phyloP scores from a whole-genome alignment of 2,329 filamentous ascomycete genomes.

The Sordariomycetes sp. region DNA sequence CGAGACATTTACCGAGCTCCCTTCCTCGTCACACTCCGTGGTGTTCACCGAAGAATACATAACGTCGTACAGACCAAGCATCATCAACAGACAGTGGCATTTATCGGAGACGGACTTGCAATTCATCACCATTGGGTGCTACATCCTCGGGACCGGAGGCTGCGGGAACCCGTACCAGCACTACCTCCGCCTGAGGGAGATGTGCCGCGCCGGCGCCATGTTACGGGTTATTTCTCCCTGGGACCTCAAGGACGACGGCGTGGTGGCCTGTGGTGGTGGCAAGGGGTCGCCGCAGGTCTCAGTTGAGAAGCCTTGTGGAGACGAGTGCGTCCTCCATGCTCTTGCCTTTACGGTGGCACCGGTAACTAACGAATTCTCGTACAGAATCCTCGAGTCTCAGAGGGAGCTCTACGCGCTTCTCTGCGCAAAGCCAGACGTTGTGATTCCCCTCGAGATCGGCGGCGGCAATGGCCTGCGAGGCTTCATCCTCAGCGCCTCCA shows the following conservation, averaged over 20 bases:
- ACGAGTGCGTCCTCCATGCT: constrained; percentile 47
- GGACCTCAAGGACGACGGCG: constrained; percentile 33
- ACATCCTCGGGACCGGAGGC: constrained; percentile 47
- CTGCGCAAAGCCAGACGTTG: constrained; percentile 30
- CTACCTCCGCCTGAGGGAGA: constrained; percentile 35
- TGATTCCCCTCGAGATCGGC: constrained; percentile 54
- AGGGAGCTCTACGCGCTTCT: constrained; percentile 36
- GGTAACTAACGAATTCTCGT: constrained; percentile 22
- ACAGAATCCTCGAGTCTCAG: constrained; percentile 29
- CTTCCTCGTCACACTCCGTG: constrained; percentile 3
- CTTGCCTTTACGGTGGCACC: constrained; percentile 22
- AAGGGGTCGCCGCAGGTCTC: constrained; percentile 48
- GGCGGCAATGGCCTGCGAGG: constrained; percentile 50
- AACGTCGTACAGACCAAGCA: constrained; percentile 30
- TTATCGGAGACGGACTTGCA: constrained; percentile 42
- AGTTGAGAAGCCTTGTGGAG: constrained; percentile 44
- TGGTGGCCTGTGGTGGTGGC: constrained; percentile 41
- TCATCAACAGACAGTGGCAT: constrained; percentile 38
- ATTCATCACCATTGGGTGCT: constrained; percentile 44
- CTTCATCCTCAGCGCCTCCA: constrained; percentile 39
- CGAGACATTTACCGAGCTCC: neutral
- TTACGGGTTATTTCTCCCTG: constrained; percentile 36
- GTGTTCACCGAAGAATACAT: constrained; percentile 17
- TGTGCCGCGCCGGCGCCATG: constrained; percentile 32
- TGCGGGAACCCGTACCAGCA: constrained; percentile 40